These are phyloP conservation scores for Pleurotus giganteus DNA, from an alignment of 768 basidiomycete species.

Conservation along the genomic window DNA sequence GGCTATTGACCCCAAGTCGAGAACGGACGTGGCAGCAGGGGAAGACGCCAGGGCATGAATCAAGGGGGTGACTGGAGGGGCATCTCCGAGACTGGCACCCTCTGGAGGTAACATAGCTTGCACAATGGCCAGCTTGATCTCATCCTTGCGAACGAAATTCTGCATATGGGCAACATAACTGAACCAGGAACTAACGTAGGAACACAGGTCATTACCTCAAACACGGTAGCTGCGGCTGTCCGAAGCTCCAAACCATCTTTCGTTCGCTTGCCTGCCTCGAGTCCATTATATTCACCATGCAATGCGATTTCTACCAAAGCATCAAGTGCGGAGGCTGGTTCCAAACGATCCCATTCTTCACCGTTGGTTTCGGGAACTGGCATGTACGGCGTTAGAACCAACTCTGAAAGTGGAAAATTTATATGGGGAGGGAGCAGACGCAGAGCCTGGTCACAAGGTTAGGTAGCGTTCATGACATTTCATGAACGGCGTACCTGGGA, in stretches of 20 bases:
- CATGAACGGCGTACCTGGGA: conserved; percentile 57
- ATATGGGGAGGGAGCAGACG: conserved; percentile 44
- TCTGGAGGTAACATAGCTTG: conserved; percentile 70
- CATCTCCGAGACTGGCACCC: conserved; percentile 33
- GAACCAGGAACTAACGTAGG: not conserved
- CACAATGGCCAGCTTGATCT: conserved; percentile 65
- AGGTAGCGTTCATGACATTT: not conserved
- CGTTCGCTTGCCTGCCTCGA: conserved; percentile 51
- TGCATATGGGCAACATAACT: conserved; percentile 22
- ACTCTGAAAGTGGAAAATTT: conserved; percentile 62
- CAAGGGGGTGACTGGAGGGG: conserved; percentile 60
- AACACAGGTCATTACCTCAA: conserved; percentile 57
- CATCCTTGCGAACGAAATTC: conserved; percentile 79
- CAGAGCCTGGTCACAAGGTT: conserved; percentile 33
- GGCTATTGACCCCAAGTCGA: conserved; percentile 54
- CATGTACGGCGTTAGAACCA: conserved; percentile 72
- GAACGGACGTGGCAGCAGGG: conserved; percentile 49
- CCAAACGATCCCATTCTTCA: conserved; percentile 90
- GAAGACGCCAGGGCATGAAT: conserved; percentile 65
- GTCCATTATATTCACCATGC: conserved; percentile 86
- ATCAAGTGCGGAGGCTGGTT: conserved; percentile 77
- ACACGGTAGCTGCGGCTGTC: conserved; percentile 73
- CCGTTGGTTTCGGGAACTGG: conserved; percentile 81
- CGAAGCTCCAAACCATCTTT: conserved; percentile 75
- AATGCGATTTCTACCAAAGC: conserved; percentile 79